Evolutionary conservation across 139 green algal species (phyloP).

Genomic region (Pleodorina starrii): DNA sequence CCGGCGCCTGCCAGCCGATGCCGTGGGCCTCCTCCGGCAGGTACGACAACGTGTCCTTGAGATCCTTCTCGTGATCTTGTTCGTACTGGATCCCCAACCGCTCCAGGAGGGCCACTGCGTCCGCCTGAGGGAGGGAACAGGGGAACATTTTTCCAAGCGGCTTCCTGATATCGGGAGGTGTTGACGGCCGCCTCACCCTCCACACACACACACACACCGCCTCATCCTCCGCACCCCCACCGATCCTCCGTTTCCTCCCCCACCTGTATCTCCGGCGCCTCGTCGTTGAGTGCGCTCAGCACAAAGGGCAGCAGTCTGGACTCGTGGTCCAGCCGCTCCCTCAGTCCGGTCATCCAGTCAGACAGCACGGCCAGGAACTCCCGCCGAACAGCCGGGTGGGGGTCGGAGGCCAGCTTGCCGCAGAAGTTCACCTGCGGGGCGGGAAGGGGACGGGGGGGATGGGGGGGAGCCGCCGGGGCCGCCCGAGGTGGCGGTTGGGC

Average conservation of each 20-base stretch:
- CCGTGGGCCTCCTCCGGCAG: conserved; percentile 66
- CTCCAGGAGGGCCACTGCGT: conserved; percentile 63
- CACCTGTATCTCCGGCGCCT: conserved; percentile 57
- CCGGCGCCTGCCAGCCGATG: conserved; percentile 52
- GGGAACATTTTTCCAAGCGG: too few relatives aligned
- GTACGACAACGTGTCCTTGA: conserved; percentile 67
- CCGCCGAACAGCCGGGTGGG: conserved; percentile 68
- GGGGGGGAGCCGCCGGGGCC: too few relatives aligned
- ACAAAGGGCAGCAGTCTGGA: conserved; percentile 80
- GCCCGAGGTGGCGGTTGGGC: too few relatives aligned
- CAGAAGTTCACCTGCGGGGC: conserved; percentile 75
- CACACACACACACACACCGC: too few relatives aligned
- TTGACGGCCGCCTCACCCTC: too few relatives aligned
- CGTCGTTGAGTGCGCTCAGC: conserved; percentile 74
- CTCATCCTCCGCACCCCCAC: not conserved
- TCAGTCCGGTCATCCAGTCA: conserved; percentile 78
- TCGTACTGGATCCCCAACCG: conserved; percentile 66
- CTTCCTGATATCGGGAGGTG: too few relatives aligned
- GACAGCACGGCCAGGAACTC: conserved; percentile 71
- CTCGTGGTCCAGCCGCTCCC: conserved; percentile 79
- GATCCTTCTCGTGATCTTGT: conserved; percentile 67
- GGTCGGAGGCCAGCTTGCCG: conserved; percentile 78
- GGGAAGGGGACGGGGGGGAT: too few relatives aligned
- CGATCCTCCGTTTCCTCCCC: not conserved
- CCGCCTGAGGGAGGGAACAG: conserved; percentile 10